Conservation (phyloP, 345 rosid species). For the Sisymbrium altissimum region DNA sequence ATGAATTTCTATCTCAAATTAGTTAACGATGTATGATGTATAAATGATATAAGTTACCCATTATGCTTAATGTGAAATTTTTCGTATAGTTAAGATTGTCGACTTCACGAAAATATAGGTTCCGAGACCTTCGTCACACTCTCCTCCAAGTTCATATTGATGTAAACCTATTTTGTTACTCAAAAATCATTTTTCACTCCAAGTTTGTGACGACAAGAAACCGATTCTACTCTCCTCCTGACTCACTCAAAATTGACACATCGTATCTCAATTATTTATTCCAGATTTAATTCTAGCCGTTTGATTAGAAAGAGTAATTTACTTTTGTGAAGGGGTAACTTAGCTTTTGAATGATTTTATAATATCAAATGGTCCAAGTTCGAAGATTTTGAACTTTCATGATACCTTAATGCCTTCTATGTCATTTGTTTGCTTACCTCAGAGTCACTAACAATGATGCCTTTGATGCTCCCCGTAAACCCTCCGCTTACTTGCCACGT, state of each 20-base stretch:
- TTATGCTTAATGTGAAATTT: background rate
- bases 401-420: slow-evolving; percentile 28
- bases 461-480: background rate
- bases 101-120: background rate
- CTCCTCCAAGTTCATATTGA: too few species aligned
- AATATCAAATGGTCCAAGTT: slow-evolving; percentile 12
- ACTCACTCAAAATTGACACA: slow-evolving; percentile 1
- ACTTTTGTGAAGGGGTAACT: slow-evolving; percentile 32
- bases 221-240: slow-evolving; percentile 3
- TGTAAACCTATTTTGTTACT: too few species aligned
- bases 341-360: slow-evolving; percentile 26
- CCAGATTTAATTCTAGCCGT: background rate
- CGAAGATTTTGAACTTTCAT: slow-evolving; percentile 18
- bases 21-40: too few species aligned
- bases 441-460: slow-evolving; percentile 10
- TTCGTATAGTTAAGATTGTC: too few species aligned
- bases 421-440: slow-evolving; percentile 33
- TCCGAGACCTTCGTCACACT: background rate
- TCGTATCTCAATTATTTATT: background rate
- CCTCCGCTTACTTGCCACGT: slow-evolving; percentile 6
- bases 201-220: slow-evolving; percentile 15
- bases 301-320: background rate
- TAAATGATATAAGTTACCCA: too few species aligned
- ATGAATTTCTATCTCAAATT: too few species aligned
- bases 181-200: background rate